phyloP scores from a whole-genome alignment of 192 early-diverging fungal genomes.

The Powellomyces hirtus region DNA sequence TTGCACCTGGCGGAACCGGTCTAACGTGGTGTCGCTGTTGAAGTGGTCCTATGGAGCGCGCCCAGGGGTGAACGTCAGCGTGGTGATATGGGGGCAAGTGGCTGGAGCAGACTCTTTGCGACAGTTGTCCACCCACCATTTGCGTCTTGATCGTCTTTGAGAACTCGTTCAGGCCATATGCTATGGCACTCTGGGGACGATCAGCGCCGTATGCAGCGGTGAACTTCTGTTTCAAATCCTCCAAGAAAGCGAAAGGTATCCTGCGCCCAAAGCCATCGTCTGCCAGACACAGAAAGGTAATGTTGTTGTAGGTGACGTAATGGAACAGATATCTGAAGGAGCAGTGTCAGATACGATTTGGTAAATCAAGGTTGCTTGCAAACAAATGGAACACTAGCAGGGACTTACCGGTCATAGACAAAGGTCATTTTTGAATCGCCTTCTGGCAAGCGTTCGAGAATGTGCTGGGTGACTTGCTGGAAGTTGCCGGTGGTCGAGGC shows the following conservation, averaged over 20 bases:
- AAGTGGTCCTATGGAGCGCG: conserved; percentile 73
- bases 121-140: conserved; percentile 61
- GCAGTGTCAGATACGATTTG: not conserved
- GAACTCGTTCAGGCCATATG: conserved; percentile 82
- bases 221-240: conserved; percentile 74
- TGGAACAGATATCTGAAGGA: conserved; percentile 82
- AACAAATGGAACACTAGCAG: not conserved
- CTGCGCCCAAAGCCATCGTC: conserved; percentile 72
- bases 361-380: not conserved
- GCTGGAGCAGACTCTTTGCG: not conserved
- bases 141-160: conserved; percentile 72
- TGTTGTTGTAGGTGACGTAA: conserved; percentile 74
- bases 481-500: conserved; percentile 82
- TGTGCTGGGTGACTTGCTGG: conserved; percentile 67
- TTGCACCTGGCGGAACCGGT: conserved; percentile 77
- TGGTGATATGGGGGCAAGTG: too few species aligned
- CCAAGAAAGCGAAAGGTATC: conserved; percentile 86
- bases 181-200: conserved; percentile 50
- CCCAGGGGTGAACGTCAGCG: too few species aligned
- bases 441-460: conserved; percentile 85
- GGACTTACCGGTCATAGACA: conserved; percentile 81
- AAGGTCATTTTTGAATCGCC: conserved; percentile 91
- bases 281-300: conserved; percentile 87
- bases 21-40: conserved; percentile 66
- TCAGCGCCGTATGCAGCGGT: conserved; percentile 54